Conservation (phyloP, 2,329 filamentous ascomycete genomes). For the Akanthomyces lecanii region DNA sequence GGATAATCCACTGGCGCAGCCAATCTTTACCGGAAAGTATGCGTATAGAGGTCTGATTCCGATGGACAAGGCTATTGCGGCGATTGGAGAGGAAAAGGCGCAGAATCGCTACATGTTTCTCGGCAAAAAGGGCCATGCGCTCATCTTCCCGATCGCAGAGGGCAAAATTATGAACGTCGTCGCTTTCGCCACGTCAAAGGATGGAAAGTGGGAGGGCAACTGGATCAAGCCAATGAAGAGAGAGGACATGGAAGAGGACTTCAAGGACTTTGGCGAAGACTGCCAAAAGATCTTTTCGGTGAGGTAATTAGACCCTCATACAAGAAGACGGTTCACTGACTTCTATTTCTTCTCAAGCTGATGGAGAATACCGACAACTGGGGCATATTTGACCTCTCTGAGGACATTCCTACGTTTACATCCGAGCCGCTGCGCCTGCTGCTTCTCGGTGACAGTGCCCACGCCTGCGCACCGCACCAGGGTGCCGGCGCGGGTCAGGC, state of each 20-base stretch:
- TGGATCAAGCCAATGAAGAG: constrained; percentile 15
- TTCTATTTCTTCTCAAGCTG: background rate
- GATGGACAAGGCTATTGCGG: constrained; percentile 49
- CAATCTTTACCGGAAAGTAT: constrained; percentile 50
- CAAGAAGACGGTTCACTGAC: background rate
- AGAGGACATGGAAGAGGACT: constrained; percentile 13
- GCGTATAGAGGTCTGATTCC: constrained; percentile 46
- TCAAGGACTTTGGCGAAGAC: constrained; percentile 14
- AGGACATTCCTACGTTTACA: constrained; percentile 14
- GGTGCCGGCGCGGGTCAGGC: constrained; percentile 18
- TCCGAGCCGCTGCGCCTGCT: constrained; percentile 11
- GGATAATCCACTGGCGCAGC: constrained; percentile 33
- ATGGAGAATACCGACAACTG: constrained; percentile 17
- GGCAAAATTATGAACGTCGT: constrained; percentile 54
- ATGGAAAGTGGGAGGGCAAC: constrained; percentile 14
- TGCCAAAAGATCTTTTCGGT: constrained; percentile 16
- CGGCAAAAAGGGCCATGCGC: constrained; percentile 50
- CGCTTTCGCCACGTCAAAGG: constrained; percentile 35
- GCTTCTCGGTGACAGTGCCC: constrained; percentile 19
- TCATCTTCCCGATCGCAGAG: constrained; percentile 55
- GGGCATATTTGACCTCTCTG: constrained; percentile 16
- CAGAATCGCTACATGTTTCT: constrained; percentile 29
- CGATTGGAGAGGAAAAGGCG: constrained; percentile 39
- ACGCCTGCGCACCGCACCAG: constrained; percentile 18
- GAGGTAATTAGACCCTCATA: background rate